phyloP scores from a whole-genome alignment of 805 yeast genomes.

The Saccharomycopsis fodiens region DNA sequence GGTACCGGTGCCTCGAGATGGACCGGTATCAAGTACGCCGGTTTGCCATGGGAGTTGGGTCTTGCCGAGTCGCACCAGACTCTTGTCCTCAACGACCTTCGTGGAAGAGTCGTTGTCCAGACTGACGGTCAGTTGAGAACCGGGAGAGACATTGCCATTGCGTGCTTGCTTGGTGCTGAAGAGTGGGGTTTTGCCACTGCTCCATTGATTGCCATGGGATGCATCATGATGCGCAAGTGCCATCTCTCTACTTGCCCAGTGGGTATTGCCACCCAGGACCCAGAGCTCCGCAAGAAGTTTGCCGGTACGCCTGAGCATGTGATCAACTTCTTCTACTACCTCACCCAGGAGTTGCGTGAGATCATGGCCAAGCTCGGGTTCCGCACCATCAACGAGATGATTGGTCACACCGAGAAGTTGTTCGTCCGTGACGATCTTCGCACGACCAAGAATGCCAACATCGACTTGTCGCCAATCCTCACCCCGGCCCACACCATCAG shows the following conservation, averaged over 20 bases:
- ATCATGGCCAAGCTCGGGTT: conserved; percentile 94
- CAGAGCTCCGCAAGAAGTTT: conserved; percentile 84
- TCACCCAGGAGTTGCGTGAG: conserved; percentile 84
- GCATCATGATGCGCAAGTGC: conserved; percentile 93
- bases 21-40: conserved; percentile 96
- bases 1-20: conserved; percentile 99
- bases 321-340: conserved; percentile 92
- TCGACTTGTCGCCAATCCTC: conserved; percentile 86
- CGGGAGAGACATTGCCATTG: conserved; percentile 95
- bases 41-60: conserved; percentile 98
- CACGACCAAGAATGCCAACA: conserved; percentile 82
- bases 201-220: conserved; percentile 95
- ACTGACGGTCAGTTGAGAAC: conserved; percentile 98
- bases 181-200: conserved; percentile 98
- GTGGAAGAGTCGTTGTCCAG: conserved; percentile 93
- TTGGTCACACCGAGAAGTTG: conserved; percentile 91
- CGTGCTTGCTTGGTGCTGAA: conserved; percentile 94
- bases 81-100: conserved; percentile 84
- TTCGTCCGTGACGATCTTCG: conserved; percentile 77
- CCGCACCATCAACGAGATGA: conserved; percentile 96
- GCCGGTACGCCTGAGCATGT: conserved; percentile 98
- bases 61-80: conserved; percentile 98
- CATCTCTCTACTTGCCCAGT: conserved; percentile 95
- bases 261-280: conserved; percentile 98
- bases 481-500: conserved; percentile 96